Evolutionary conservation across 2,329 filamentous ascomycete genomes (phyloP).

Genomic region (Fusarium heterosporum): DNA sequence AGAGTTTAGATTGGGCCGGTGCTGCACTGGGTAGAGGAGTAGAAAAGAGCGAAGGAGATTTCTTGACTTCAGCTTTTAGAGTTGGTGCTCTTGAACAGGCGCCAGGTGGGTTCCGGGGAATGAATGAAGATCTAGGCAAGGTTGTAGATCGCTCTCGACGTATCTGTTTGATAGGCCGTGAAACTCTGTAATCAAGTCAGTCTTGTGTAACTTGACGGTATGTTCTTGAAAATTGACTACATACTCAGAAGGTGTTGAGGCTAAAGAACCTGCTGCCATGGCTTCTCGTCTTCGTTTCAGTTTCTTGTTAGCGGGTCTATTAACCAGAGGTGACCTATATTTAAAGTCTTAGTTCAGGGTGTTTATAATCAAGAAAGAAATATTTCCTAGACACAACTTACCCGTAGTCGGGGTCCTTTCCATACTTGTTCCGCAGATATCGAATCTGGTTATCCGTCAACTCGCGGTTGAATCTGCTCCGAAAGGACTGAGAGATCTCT

Average conservation of each 20-base stretch:
- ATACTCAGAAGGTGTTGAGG: slow-evolving; percentile 17
- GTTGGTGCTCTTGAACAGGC: background rate
- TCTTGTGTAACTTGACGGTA: background rate
- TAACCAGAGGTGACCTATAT: slow-evolving; percentile 25
- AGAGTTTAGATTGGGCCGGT: background rate
- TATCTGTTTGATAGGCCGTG: slow-evolving; percentile 1
- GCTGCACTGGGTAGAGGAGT: background rate
- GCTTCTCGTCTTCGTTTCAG: slow-evolving; percentile 25
- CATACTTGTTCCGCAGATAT: slow-evolving; percentile 57
- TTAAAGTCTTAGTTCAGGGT: background rate
- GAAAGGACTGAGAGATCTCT: slow-evolving; percentile 47
- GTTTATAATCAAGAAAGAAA: background rate
- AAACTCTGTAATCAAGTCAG: slow-evolving; percentile 11
- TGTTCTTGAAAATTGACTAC: background rate
- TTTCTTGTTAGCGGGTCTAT: slow-evolving; percentile 28
- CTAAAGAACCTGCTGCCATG: background rate
- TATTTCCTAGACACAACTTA: slow-evolving; percentile 39
- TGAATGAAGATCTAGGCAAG: background rate
- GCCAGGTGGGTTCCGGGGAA: background rate
- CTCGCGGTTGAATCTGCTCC: slow-evolving; percentile 44
- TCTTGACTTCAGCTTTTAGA: background rate
- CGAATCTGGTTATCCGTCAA: slow-evolving; percentile 53
- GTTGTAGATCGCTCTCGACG: background rate
- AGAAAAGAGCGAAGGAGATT: background rate
- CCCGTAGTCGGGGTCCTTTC: slow-evolving; percentile 55